Evolutionary conservation across 345 rosid species (phyloP).

Genomic region (Noccaea caerulescens): DNA sequence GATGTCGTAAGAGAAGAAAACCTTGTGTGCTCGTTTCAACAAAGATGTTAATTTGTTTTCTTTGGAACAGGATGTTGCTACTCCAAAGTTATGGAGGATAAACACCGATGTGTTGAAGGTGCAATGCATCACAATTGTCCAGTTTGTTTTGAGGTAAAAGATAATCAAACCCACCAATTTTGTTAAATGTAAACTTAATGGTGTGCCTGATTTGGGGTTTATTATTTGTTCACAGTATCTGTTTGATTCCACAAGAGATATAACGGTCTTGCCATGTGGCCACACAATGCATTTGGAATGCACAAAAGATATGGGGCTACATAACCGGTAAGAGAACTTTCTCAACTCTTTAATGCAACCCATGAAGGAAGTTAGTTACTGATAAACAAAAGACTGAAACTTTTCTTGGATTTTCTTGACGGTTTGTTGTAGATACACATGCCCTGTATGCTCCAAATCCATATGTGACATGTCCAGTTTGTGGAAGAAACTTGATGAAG

Average conservation of each 20-base stretch:
- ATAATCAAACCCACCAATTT: background rate
- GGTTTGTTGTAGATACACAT: conserved; percentile 62
- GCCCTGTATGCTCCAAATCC: conserved; percentile 90
- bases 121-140: conserved; percentile 80
- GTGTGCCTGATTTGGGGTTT: background rate
- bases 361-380: background rate
- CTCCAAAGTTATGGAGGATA: conserved; percentile 52
- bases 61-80: conserved; percentile 62
- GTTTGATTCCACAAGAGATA: conserved; percentile 69
- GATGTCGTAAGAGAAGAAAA: conserved; percentile 52
- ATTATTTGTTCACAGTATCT: conserved; percentile 54
- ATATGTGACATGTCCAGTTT: conserved; percentile 69
- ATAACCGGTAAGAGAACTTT: conserved; percentile 51
- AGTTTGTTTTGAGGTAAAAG: conserved; percentile 65
- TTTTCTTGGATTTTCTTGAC: conserved; percentile 15
- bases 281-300: conserved; percentile 84
- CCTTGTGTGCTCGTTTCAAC: conserved; percentile 3
- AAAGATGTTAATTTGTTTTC: background rate
- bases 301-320: conserved; percentile 64
- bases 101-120: conserved; percentile 66
- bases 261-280: conserved; percentile 70
- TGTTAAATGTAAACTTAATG: background rate
- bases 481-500: conserved; percentile 83
- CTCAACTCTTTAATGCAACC: background rate
- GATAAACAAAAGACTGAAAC: background rate